Conservation (phyloP, 2,329 filamentous ascomycete species). For the Ceratocystis huliohia region DNA sequence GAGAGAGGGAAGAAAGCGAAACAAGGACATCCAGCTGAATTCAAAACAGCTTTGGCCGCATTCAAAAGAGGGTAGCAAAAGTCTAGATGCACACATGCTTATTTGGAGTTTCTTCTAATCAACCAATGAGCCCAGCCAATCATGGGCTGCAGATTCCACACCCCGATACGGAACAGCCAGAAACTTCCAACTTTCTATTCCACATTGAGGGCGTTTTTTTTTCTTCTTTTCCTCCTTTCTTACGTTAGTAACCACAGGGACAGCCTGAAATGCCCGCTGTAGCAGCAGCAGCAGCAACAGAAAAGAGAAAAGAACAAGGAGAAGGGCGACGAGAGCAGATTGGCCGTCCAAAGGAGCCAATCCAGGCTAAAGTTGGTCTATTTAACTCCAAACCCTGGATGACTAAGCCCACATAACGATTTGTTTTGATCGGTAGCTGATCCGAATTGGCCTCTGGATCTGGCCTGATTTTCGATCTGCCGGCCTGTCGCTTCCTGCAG, state of each 20-base stretch:
- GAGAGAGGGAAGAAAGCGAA: neutral
- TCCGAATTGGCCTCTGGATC: neutral
- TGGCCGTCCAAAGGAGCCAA: neutral
- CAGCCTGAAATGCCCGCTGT: no score
- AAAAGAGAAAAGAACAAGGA: no score
- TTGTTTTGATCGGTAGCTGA: neutral
- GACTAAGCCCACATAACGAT: no score
- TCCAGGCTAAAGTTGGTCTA: no score
- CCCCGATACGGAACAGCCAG: neutral
- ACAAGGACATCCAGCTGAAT: conserved; percentile 15
- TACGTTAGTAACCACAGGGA: no score
- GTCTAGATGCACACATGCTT: conserved; percentile 18
- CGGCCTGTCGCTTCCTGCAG: neutral
- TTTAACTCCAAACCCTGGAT: no score
- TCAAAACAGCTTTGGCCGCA: conserved; percentile 4
- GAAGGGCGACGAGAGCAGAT: no score
- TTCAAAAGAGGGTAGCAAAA: conserved; percentile 18
- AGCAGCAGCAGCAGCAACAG: no score
- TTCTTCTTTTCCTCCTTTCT: neutral
- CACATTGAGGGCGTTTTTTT: neutral
- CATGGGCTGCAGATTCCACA: neutral
- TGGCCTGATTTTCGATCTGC: neutral
- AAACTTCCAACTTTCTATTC: neutral
- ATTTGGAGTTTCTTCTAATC: conserved; percentile 9
- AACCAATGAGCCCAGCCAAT: neutral